phyloP scores from a whole-genome alignment of 345 rosid genomes.

The Lepidium didymum region DNA sequence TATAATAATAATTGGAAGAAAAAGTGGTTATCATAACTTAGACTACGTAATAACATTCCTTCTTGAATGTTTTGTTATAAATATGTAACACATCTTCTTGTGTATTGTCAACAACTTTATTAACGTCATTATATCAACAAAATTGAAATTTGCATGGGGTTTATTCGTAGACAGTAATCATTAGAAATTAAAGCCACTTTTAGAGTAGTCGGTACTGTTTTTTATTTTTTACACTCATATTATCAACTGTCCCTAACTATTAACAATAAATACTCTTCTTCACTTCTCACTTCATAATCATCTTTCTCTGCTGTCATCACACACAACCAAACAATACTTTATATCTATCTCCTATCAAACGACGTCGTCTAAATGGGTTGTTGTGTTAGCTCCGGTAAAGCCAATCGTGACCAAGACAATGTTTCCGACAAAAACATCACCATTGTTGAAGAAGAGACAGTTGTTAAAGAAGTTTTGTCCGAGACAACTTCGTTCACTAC shows the following conservation, averaged over 20 bases:
- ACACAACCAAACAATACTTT: slow-evolving; percentile 10
- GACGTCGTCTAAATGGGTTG: slow-evolving; percentile 56
- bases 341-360: slow-evolving; percentile 9
- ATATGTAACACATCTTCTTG: neutral
- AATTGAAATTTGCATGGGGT: slow-evolving; percentile 21
- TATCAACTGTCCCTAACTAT: slow-evolving; percentile 22
- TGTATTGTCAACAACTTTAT: neutral
- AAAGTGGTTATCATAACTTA: too few relatives aligned
- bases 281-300: slow-evolving; percentile 14
- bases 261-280: slow-evolving; percentile 21
- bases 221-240: neutral
- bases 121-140: slow-evolving; percentile 6
- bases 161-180: neutral
- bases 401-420: neutral
- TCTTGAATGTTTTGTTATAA: neutral
- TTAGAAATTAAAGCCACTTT: slow-evolving; percentile 14
- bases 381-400: slow-evolving; percentile 43
- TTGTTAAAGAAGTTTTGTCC: slow-evolving; percentile 79
- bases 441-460: slow-evolving; percentile 59
- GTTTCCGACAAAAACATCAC: slow-evolving; percentile 13
- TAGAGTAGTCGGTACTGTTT: neutral
- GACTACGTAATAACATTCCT: neutral
- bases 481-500: slow-evolving; percentile 38
- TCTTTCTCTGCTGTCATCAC: slow-evolving; percentile 11
- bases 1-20: too few relatives aligned